A percentile compares a stretch with the other conserved stretches of the same genome.
phyloP scores from a whole-genome alignment of 495 filamentous ascomycete genomes.

The Aspergillus diversus region DNA sequence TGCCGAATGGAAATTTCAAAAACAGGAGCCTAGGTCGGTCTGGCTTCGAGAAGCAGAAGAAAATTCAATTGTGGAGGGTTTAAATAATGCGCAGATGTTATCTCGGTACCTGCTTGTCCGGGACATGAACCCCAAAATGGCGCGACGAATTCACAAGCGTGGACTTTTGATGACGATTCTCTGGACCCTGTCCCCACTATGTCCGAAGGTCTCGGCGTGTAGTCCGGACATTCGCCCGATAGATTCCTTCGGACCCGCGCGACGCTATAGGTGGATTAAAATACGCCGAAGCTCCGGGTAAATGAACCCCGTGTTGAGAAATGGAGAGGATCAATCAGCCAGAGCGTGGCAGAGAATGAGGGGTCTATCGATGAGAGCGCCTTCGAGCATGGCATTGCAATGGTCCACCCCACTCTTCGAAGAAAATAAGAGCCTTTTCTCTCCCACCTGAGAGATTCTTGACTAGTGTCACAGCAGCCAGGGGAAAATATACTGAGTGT shows the following conservation, averaged over 20 bases:
- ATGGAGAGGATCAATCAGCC: not conserved
- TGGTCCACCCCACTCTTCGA: constrained; percentile 5
- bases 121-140: too few species aligned
- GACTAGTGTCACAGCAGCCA: not conserved
- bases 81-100: too few species aligned
- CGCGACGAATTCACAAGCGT: too few species aligned
- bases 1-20: too few species aligned
- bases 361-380: constrained; percentile 9
- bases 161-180: too few species aligned
- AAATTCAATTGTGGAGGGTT: too few species aligned
- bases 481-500: not conserved
- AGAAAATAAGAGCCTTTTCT: constrained; percentile 1
- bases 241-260: constrained; percentile 4
- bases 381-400: not conserved
- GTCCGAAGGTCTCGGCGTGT: constrained; percentile 5
- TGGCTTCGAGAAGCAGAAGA: too few species aligned
- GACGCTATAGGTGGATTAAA: constrained; percentile 17
- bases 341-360: constrained; percentile 7
- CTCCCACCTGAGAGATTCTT: not conserved
- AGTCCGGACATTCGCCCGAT: constrained; percentile 13
- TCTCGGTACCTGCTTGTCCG: too few species aligned
- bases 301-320: constrained; percentile 15
- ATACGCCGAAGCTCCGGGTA: constrained; percentile 1
- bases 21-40: too few species aligned
- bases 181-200: too few species aligned